Evolutionary conservation across 2,329 filamentous ascomycete species (phyloP).

Genomic region (Xylariales sp.): DNA sequence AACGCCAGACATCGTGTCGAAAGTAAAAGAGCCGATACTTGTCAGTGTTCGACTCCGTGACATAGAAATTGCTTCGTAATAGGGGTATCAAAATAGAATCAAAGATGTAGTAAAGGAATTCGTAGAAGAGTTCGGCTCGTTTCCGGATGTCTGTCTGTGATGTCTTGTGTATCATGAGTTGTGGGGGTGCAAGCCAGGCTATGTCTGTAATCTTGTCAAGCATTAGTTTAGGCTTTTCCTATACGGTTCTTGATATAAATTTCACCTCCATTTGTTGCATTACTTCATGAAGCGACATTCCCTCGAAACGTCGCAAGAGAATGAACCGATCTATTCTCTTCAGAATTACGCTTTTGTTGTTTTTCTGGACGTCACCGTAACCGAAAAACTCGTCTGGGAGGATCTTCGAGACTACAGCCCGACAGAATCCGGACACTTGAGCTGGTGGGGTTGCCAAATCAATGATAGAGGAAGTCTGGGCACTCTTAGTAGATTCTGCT

Average conservation of each 20-base stretch:
- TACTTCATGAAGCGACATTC: constrained; percentile 71
- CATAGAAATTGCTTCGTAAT: constrained; percentile 83
- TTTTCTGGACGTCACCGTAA: constrained; percentile 38
- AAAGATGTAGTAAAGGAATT: constrained; percentile 88
- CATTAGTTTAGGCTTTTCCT: constrained; percentile 12
- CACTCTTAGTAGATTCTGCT: constrained; percentile 23
- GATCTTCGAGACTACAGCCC: constrained; percentile 65
- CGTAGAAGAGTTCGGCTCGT: constrained; percentile 71
- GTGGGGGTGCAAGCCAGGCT: constrained; percentile 65
- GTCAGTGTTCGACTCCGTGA: constrained; percentile 82
- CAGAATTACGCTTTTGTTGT: constrained; percentile 61
- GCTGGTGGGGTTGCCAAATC: constrained; percentile 63
- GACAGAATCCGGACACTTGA: constrained; percentile 81
- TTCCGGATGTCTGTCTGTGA: constrained; percentile 70
- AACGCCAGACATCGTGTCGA: constrained; percentile 86
- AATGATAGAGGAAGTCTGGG: constrained; percentile 48
- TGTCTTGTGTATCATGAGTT: constrained; percentile 46
- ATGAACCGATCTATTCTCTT: constrained; percentile 74
- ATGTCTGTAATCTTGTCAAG: constrained; percentile 57
- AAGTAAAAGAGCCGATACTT: constrained; percentile 87
- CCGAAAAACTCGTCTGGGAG: constrained; percentile 78
- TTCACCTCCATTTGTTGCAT: constrained; percentile 69
- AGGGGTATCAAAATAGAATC: constrained; percentile 88
- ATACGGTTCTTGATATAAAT: constrained; percentile 5
- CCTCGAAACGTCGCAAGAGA: constrained; percentile 74